These are phyloP conservation scores for Backusella tarrabulga DNA, from an alignment of 192 early-diverging fungal species.

Conservation along the genomic window DNA sequence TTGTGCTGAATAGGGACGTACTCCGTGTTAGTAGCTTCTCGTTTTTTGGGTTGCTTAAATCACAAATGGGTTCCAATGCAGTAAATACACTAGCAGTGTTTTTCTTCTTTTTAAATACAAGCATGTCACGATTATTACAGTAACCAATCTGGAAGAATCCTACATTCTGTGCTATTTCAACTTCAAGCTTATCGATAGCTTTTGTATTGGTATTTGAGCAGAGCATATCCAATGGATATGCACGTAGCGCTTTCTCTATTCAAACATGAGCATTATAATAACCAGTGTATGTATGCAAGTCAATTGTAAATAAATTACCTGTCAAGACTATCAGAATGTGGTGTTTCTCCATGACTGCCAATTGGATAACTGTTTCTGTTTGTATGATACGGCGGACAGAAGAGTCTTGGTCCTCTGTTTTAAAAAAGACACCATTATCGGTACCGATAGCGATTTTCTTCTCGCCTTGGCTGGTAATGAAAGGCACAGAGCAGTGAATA, in stretches of 20 bases:
- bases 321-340: conserved; percentile 81
- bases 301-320: conserved; percentile 42
- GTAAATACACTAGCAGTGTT: conserved; percentile 26
- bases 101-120: conserved; percentile 26
- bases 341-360: conserved; percentile 80
- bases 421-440: conserved; percentile 75
- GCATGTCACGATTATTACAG: conserved; percentile 29
- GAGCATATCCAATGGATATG: conserved; percentile 76
- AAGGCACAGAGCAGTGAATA: conserved; percentile 55
- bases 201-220: conserved; percentile 58
- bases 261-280: background rate
- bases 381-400: conserved; percentile 57
- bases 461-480: conserved; percentile 36
- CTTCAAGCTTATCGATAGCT: conserved; percentile 36
- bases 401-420: conserved; percentile 45
- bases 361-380: conserved; percentile 76
- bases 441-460: conserved; percentile 79
- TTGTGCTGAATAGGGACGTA: conserved; percentile 9
- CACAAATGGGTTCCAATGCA: conserved; percentile 27
- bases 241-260: conserved; percentile 64
- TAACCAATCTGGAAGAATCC: conserved; percentile 30
- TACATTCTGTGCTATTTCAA: conserved; percentile 23
- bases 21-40: conserved; percentile 11
- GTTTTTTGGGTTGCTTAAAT: conserved; percentile 32
- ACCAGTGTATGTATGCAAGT: background rate